A percentile compares a stretch with the other conserved stretches of the same genome.
These are phyloP conservation scores for Diplodia scrobiculata DNA, from an alignment of 2,329 filamentous ascomycete species.

Conservation along the genomic window DNA sequence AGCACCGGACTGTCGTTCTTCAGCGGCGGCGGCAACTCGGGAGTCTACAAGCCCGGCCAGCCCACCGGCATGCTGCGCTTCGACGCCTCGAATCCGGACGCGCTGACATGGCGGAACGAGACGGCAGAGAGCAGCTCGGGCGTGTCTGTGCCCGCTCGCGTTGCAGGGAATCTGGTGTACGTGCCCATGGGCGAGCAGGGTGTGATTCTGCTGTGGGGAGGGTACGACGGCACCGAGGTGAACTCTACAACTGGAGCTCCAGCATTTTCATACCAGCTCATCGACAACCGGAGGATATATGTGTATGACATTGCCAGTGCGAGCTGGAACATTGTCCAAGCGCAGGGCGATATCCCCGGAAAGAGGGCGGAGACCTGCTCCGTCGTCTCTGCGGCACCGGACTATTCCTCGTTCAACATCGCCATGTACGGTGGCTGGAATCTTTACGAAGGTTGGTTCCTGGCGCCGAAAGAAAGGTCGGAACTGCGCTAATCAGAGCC, in stretches of 20 bases:
- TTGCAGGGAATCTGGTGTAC: slow-evolving; percentile 8
- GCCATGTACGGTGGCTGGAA: slow-evolving; percentile 29
- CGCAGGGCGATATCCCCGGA: slow-evolving; percentile 21
- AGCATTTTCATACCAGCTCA: not conserved
- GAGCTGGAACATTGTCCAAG: slow-evolving; percentile 24
- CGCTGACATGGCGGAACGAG: slow-evolving; percentile 19
- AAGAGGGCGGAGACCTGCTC: slow-evolving; percentile 14
- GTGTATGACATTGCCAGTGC: slow-evolving; percentile 23
- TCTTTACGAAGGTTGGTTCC: not conserved
- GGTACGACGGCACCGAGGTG: slow-evolving; percentile 9
- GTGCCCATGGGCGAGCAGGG: slow-evolving; percentile 21
- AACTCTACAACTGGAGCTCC: not conserved
- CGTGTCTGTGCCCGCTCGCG: not conserved
- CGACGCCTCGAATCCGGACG: slow-evolving; percentile 8
- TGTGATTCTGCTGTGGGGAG: slow-evolving; percentile 10
- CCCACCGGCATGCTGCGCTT: slow-evolving; percentile 17
- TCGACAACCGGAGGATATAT: slow-evolving; percentile 5
- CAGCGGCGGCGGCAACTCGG: not conserved
- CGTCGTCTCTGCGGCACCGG: slow-evolving; percentile 23
- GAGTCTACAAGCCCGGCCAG: not conserved
- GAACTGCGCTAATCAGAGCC: no score
- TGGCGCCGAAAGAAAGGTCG: not conserved
- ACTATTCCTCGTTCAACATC: slow-evolving; percentile 25
- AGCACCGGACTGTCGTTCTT: slow-evolving; percentile 14
- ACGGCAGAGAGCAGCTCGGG: slow-evolving; percentile 4